phyloP scores from a whole-genome alignment of 1,139 yeast species.

The Hyphopichia pseudoburtonii region DNA sequence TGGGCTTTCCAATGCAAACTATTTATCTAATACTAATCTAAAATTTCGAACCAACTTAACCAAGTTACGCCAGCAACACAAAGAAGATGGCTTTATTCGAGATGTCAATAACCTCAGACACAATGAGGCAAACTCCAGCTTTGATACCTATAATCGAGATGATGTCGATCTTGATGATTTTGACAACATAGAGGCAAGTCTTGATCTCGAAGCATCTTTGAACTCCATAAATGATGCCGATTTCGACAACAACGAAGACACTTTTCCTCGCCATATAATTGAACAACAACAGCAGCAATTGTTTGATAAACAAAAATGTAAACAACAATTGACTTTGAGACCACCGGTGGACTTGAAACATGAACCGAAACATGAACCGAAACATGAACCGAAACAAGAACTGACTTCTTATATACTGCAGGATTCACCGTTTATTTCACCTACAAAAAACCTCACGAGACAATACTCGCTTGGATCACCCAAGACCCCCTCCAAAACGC shows the following conservation, averaged over 20 bases:
- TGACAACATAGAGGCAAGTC: slow-evolving; percentile 1
- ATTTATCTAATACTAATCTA: slow-evolving; percentile 1
- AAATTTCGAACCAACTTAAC: slow-evolving; percentile 4
- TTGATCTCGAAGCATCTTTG: slow-evolving; percentile 3
- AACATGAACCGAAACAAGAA: background rate
- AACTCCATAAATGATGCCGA: slow-evolving; percentile 3
- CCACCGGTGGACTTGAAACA: slow-evolving; percentile 2
- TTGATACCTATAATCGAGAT: slow-evolving; percentile 10
- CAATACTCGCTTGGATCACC: slow-evolving; percentile 11
- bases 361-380: background rate
- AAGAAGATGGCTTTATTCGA: slow-evolving; percentile 19
- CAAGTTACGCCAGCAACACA: slow-evolving; percentile 6
- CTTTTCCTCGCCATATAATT: background rate
- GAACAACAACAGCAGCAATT: background rate
- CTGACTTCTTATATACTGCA: background rate
- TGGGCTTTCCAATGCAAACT: background rate
- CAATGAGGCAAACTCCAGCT: slow-evolving; percentile 20
- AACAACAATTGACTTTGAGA: slow-evolving; percentile 1
- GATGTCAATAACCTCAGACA: slow-evolving; percentile 35
- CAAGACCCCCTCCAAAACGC: slow-evolving; percentile 18
- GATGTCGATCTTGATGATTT: slow-evolving; percentile 13
- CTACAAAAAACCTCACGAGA: slow-evolving; percentile 4
- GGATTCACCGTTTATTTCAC: background rate
- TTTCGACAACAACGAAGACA: background rate
- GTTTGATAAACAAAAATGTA: background rate